Evolutionary conservation across 2,329 filamentous ascomycete genomes (phyloP).

Genomic region (Aphanocladium album): DNA sequence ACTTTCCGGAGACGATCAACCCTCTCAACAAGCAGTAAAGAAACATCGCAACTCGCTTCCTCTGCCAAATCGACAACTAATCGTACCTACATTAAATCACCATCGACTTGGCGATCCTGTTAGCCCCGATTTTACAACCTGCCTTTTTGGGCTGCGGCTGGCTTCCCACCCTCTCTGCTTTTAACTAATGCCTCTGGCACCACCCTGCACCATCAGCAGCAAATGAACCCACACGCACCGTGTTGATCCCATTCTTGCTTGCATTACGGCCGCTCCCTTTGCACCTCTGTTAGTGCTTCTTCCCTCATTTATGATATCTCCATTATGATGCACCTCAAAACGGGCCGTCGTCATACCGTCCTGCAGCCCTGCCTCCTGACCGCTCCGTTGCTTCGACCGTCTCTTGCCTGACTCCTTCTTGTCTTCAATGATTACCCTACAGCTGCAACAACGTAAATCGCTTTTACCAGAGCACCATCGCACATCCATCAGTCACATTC

Average conservation of each 20-base stretch:
- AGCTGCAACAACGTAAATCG: not conserved
- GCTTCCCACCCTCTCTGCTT: not conserved
- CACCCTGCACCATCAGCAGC: too few species aligned
- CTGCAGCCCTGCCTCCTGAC: not conserved
- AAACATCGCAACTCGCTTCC: not conserved
- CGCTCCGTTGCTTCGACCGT: not conserved
- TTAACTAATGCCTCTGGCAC: not conserved
- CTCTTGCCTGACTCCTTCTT: not conserved
- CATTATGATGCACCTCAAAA: not conserved
- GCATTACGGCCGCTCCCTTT: not conserved
- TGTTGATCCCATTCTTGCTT: not conserved
- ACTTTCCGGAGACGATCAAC: too few species aligned
- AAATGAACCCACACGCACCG: not conserved
- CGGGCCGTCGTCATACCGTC: not conserved
- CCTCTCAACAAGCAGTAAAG: not conserved
- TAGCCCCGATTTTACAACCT: conserved; percentile 5
- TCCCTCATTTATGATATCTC: not conserved
- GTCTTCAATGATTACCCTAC: not conserved
- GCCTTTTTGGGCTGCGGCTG: not conserved
- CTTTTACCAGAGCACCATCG: not conserved
- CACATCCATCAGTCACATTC: not conserved
- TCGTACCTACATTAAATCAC: not conserved
- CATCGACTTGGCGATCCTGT: conserved; percentile 5
- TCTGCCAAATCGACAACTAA: not conserved
- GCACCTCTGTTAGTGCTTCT: not conserved